Percentiles rank a stretch among this genome's conserved stretches.
These are phyloP conservation scores for Didymella sp. DNA, from an alignment of 2,329 filamentous ascomycete genomes.

Conservation along the genomic window DNA sequence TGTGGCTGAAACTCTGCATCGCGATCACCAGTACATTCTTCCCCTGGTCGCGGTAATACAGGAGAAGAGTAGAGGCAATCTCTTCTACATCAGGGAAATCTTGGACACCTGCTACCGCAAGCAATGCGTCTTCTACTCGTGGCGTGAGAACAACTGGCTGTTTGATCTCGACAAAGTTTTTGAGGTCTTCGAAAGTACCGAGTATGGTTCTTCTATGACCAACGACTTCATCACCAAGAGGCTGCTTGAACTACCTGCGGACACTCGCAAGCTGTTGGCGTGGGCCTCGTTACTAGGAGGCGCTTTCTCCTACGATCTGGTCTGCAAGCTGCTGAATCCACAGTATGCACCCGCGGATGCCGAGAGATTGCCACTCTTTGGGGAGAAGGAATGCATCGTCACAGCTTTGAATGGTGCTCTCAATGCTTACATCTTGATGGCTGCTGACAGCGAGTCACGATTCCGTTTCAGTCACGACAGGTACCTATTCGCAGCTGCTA, in stretches of 20 bases:
- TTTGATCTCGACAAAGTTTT: constrained; percentile 88
- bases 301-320: constrained; percentile 81
- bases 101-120: constrained; percentile 85
- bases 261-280: constrained; percentile 78
- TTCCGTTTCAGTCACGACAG: constrained; percentile 90
- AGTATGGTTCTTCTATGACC: constrained; percentile 79
- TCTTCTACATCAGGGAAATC: constrained; percentile 92
- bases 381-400: constrained; percentile 72
- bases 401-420: constrained; percentile 83
- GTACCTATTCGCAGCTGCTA: constrained; percentile 75
- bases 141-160: constrained; percentile 77
- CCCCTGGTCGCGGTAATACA: constrained; percentile 84
- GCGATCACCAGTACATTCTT: constrained; percentile 72
- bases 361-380: constrained; percentile 56
- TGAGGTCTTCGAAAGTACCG: constrained; percentile 79
- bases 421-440: constrained; percentile 79
- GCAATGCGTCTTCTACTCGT: constrained; percentile 90
- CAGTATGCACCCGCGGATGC: constrained; percentile 61
- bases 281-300: constrained; percentile 87
- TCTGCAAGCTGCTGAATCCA: constrained; percentile 77
- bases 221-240: constrained; percentile 82
- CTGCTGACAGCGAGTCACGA: constrained; percentile 82
- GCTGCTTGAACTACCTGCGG: constrained; percentile 75
- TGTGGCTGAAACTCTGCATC: constrained; percentile 80
- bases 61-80: constrained; percentile 86